phyloP scores from a whole-genome alignment of 192 early-diverging fungal genomes.

The Irineochytrium annulatum region DNA sequence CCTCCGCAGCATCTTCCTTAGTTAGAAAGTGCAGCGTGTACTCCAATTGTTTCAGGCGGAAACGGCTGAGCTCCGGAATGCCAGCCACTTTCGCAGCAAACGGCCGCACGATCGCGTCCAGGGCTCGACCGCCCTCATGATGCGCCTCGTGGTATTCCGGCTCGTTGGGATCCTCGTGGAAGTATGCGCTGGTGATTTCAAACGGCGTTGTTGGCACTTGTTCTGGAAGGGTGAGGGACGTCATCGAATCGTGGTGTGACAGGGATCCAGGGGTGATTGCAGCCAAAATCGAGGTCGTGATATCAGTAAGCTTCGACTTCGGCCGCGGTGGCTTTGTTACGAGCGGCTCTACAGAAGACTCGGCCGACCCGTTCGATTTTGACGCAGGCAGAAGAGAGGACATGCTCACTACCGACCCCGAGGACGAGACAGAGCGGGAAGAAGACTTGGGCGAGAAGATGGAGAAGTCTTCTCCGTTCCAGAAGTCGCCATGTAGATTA shows the following conservation, averaged over 20 bases:
- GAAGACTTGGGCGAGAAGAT: slow-evolving; percentile 49
- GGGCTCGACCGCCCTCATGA: slow-evolving; percentile 69
- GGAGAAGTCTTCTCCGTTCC: slow-evolving; percentile 84
- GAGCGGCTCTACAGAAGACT: slow-evolving; percentile 2
- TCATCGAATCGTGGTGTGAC: background rate
- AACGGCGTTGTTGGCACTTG: slow-evolving; percentile 49
- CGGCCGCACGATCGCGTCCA: slow-evolving; percentile 76
- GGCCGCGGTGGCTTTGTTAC: slow-evolving; percentile 27
- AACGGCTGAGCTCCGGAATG: slow-evolving; percentile 51
- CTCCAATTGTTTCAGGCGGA: slow-evolving; percentile 55
- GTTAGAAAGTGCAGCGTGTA: slow-evolving; percentile 61
- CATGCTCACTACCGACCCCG: slow-evolving; percentile 8
- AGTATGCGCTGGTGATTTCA: slow-evolving; percentile 42
- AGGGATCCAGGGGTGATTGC: background rate
- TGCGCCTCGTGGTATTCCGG: slow-evolving; percentile 36
- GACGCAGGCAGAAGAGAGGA: slow-evolving; percentile 7
- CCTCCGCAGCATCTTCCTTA: slow-evolving; percentile 4
- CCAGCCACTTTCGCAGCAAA: slow-evolving; percentile 76
- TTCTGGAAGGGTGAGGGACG: background rate
- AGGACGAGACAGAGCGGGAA: background rate
- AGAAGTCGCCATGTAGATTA: slow-evolving; percentile 74
- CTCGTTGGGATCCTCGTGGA: slow-evolving; percentile 35
- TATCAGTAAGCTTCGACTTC: slow-evolving; percentile 16
- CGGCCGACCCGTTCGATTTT: background rate
- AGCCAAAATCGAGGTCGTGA: slow-evolving; percentile 5